Percentiles rank a stretch among this genome's conserved stretches.
Conservation (phyloP, 2,329 filamentous ascomycete species). For the Penicillium brevicompactum region DNA sequence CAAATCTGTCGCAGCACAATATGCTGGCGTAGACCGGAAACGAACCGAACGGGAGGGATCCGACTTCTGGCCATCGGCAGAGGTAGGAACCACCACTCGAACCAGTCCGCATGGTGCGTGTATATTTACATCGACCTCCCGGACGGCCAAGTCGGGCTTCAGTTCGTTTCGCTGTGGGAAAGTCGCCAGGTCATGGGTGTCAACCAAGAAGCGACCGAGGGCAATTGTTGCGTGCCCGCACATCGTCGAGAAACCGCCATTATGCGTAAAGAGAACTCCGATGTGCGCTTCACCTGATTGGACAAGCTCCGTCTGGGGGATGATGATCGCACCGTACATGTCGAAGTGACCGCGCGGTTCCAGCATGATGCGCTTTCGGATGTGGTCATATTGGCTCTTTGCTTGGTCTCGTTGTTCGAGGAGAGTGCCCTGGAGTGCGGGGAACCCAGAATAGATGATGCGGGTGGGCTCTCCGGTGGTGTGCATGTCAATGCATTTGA, state of each 20-base stretch:
- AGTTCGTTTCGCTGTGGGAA: slow-evolving; percentile 43
- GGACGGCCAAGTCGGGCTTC: slow-evolving; percentile 24
- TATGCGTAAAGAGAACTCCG: slow-evolving; percentile 52
- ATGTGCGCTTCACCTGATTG: slow-evolving; percentile 46
- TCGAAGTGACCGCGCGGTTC: slow-evolving; percentile 54
- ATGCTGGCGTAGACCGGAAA: slow-evolving; percentile 48
- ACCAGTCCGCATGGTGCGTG: slow-evolving; percentile 52
- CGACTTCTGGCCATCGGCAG: slow-evolving; percentile 29
- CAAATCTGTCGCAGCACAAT: slow-evolving; percentile 38
- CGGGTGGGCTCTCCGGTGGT: slow-evolving; percentile 55
- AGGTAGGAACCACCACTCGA: slow-evolving; percentile 43
- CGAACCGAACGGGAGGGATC: slow-evolving; percentile 43
- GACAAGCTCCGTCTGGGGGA: slow-evolving; percentile 46
- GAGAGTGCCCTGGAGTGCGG: slow-evolving; percentile 42
- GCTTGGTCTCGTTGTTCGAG: slow-evolving; percentile 45
- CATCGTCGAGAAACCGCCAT: slow-evolving; percentile 54
- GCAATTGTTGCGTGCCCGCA: slow-evolving; percentile 57
- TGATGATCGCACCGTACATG: slow-evolving; percentile 56
- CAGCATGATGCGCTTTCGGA: slow-evolving; percentile 47
- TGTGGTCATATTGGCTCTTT: slow-evolving; percentile 40
- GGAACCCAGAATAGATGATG: slow-evolving; percentile 48
- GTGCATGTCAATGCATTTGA: slow-evolving; percentile 47
- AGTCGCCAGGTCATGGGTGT: slow-evolving; percentile 41
- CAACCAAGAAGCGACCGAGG: slow-evolving; percentile 48
- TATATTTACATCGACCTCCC: slow-evolving; percentile 37